A percentile compares a stretch with the other conserved stretches of the same genome.
Conservation (phyloP, 805 yeast species). For the Pichia paraexigua region DNA sequence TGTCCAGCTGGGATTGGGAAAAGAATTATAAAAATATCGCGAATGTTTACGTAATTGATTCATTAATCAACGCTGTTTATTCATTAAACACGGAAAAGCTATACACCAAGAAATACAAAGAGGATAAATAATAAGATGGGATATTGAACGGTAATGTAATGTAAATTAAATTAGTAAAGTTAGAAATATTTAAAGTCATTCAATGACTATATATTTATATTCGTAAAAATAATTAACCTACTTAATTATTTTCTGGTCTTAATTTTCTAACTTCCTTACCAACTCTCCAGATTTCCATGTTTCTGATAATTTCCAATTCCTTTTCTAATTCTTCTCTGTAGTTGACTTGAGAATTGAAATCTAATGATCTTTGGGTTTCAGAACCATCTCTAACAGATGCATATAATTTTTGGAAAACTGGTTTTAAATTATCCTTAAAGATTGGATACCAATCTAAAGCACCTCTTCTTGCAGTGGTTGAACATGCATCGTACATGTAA, state of each 20-base stretch:
- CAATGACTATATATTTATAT: constrained; percentile 1
- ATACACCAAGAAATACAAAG: constrained; percentile 12
- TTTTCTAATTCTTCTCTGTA: constrained; percentile 94
- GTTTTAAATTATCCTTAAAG: constrained; percentile 98
- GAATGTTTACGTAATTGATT: neutral
- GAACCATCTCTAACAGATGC: constrained; percentile 91
- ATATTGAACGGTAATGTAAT: neutral
- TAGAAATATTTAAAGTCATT: neutral
- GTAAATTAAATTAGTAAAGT: neutral
- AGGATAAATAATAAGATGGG: constrained; percentile 8
- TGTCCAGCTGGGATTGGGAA: neutral
- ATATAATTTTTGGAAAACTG: constrained; percentile 95
- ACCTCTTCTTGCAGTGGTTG: constrained; percentile 99
- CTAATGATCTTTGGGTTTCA: constrained; percentile 97
- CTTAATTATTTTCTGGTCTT: constrained; percentile 96
- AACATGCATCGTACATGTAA: constrained; percentile 99
- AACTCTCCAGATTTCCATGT: constrained; percentile 98
- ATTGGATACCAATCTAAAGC: constrained; percentile 99
- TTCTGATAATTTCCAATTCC: constrained; percentile 89
- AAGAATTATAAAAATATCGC: neutral
- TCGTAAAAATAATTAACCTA: neutral
- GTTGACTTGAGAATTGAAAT: constrained; percentile 96
- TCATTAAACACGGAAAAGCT: constrained; percentile 33
- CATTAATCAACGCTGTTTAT: constrained; percentile 26
- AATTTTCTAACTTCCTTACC: constrained; percentile 99